phyloP scores from a whole-genome alignment of 345 rosid genomes.

The Euphorbia tirucalli region DNA sequence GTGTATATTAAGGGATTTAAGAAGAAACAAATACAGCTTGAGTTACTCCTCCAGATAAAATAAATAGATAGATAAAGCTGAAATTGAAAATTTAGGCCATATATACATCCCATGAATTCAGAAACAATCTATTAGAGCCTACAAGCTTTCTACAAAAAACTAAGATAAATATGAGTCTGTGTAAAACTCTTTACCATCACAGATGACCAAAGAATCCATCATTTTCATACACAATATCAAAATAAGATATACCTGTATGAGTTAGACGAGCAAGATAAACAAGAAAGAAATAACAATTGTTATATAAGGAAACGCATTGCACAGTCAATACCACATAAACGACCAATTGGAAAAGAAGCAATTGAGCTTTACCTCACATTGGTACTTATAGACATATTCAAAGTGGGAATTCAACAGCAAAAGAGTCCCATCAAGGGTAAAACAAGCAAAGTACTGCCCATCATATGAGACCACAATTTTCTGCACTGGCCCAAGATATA shows the following conservation, averaged over 20 bases:
- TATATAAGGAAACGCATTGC: not conserved
- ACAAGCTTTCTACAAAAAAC: not conserved
- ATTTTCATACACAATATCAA: not conserved
- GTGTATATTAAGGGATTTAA: constrained; percentile 14
- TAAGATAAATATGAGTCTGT: not conserved
- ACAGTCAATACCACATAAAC: not conserved
- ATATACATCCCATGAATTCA: not conserved
- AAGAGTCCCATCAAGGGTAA: constrained; percentile 80
- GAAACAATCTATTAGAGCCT: not conserved
- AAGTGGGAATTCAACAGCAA: constrained; percentile 62
- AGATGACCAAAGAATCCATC: not conserved
- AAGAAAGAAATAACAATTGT: not conserved
- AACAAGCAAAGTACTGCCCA: constrained; percentile 76
- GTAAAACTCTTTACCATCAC: not conserved
- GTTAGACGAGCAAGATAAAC: not conserved
- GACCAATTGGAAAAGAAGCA: not conserved
- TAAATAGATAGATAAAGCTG: not conserved
- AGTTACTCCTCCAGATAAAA: not conserved
- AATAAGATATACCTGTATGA: not conserved
- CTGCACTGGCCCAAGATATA: constrained; percentile 51
- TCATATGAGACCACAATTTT: constrained; percentile 78
- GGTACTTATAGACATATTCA: constrained; percentile 47
- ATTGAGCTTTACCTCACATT: constrained; percentile 74
- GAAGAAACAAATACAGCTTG: not conserved
- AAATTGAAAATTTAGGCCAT: not conserved